Conservation (phyloP, 345 rosid species). For the Reutealis trisperma region DNA sequence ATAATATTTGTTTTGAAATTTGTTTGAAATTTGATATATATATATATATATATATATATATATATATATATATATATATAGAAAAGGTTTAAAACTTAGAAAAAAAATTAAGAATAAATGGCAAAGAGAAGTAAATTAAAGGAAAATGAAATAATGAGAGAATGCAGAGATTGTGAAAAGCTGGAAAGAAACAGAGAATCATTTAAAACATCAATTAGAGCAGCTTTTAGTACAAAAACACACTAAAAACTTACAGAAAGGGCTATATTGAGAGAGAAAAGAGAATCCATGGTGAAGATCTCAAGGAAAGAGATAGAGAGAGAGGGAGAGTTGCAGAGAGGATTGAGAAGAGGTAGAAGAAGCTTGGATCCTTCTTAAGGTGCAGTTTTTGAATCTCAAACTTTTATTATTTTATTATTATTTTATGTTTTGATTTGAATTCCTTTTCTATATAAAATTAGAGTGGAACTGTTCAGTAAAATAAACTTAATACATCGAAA, state of each 20-base stretch:
- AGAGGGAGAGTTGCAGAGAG: neutral
- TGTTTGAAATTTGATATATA: too few relatives aligned
- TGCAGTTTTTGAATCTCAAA: slow-evolving; percentile 37
- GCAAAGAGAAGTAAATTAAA: neutral
- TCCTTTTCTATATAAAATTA: neutral
- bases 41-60: too few relatives aligned
- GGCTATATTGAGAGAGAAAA: neutral
- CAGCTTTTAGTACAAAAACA: neutral
- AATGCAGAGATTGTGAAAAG: neutral
- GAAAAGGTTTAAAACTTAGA: too few relatives aligned
- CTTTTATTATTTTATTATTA: slow-evolving; percentile 32
- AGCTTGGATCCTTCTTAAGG: slow-evolving; percentile 27
- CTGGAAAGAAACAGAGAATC: slow-evolving; percentile 4
- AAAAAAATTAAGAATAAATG: neutral
- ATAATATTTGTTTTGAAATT: slow-evolving; percentile 4
- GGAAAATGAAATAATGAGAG: neutral
- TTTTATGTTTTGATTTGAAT: neutral
- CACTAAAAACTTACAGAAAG: neutral
- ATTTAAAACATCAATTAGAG: neutral
- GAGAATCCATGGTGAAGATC: neutral
- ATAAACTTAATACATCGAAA: too few relatives aligned
- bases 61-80: too few relatives aligned
- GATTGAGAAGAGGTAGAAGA: slow-evolving; percentile 18
- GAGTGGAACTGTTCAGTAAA: too few relatives aligned
- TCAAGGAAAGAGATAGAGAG: neutral